A percentile compares a stretch with the other conserved stretches of the same genome.
Conservation (phyloP, 192 early-diverging fungal species). For the Backusella luteola region DNA sequence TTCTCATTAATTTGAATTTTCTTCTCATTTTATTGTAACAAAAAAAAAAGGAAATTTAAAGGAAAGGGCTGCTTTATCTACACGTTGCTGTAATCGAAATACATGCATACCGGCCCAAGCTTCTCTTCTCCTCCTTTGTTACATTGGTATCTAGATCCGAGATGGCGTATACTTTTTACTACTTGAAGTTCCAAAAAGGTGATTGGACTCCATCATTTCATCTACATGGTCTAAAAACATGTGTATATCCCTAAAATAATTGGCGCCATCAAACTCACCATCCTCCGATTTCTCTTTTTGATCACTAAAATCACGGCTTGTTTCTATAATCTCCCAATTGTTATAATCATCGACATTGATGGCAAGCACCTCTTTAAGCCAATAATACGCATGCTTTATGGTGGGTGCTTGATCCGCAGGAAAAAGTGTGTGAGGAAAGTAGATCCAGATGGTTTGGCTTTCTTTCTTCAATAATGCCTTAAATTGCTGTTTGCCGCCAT, state of each 20-base stretch:
- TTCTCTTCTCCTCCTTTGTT: background rate
- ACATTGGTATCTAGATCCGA: background rate
- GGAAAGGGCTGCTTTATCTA: background rate
- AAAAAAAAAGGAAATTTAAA: background rate
- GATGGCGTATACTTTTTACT: background rate
- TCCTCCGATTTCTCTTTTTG: background rate
- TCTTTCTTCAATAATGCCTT: background rate
- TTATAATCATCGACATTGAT: background rate
- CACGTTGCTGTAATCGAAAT: background rate
- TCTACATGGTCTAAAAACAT: constrained; percentile 8
- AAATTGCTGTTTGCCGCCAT: background rate
- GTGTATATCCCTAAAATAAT: background rate
- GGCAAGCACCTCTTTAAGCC: background rate
- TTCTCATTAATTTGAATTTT: too few relatives aligned
- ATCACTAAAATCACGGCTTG: background rate
- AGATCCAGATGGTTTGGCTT: background rate
- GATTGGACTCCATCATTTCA: background rate
- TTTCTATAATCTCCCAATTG: background rate
- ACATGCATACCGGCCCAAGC: background rate
- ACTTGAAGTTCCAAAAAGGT: background rate
- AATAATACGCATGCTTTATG: background rate
- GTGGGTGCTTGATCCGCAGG: background rate
- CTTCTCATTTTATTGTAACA: too few relatives aligned
- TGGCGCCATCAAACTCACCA: background rate
- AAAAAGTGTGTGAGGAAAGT: background rate